phyloP scores from a whole-genome alignment of 2,329 filamentous ascomycete species.

The Pezicula carpinea region DNA sequence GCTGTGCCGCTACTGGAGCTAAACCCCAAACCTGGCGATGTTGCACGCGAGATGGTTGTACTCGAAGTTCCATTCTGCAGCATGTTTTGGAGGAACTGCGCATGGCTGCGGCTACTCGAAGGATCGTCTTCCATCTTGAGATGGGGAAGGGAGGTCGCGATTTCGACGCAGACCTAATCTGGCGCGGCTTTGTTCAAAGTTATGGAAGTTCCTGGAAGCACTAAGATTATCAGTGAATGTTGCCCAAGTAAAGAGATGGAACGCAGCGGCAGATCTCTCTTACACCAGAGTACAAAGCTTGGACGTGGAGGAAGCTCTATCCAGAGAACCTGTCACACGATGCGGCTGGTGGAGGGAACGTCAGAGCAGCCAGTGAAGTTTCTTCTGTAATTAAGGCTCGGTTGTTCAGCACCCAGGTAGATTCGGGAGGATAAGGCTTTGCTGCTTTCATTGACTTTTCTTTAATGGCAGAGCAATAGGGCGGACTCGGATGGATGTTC shows the following conservation, averaged over 20 bases:
- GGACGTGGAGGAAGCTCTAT: background rate
- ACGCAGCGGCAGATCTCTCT: background rate
- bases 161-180: background rate
- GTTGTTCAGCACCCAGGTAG: background rate
- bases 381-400: background rate
- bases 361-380: background rate
- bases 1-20: constrained; percentile 42
- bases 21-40: constrained; percentile 69
- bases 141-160: constrained; percentile 1
- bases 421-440: background rate
- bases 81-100: constrained; percentile 21
- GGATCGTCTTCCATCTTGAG: constrained; percentile 24
- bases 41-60: constrained; percentile 77
- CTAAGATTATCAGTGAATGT: background rate
- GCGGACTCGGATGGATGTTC: background rate
- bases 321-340: background rate
- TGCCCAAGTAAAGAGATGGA: background rate
- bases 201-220: background rate
- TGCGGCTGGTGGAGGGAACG: background rate
- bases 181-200: background rate
- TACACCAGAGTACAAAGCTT: background rate
- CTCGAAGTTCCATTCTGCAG: constrained; percentile 29
- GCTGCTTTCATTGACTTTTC: background rate
- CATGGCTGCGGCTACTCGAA: constrained; percentile 24
- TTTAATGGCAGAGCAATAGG: background rate